Conservation (phyloP, 2,329 filamentous ascomycete genomes). For the Apiospora malaysiana region DNA sequence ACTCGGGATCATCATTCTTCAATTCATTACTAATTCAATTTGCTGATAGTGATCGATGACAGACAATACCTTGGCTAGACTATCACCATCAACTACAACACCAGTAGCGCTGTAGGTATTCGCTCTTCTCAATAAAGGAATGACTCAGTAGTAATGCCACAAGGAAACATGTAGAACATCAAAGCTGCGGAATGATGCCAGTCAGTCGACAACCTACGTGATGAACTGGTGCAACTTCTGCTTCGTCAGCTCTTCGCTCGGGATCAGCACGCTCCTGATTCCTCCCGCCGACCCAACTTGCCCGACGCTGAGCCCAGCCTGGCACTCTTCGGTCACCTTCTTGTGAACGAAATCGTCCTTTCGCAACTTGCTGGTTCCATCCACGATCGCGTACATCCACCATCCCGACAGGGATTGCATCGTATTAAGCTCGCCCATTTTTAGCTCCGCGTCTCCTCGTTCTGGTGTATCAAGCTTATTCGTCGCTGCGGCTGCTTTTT, state of each 20-base stretch:
- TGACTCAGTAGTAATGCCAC: neutral
- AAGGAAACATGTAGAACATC: neutral
- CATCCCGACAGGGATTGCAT: neutral
- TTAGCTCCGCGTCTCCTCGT: neutral
- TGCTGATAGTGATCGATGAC: neutral
- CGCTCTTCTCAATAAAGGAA: neutral
- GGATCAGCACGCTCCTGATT: neutral
- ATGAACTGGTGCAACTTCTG: too few relatives aligned
- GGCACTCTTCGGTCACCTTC: neutral
- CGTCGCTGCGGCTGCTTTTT: neutral
- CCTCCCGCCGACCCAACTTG: neutral
- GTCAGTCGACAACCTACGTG: too few relatives aligned
- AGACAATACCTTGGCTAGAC: too few relatives aligned
- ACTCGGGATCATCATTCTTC: neutral
- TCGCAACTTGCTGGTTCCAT: neutral
- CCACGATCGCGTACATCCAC: neutral
- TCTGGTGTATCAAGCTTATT: neutral
- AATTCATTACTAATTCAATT: neutral
- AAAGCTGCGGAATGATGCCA: neutral
- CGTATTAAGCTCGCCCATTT: neutral
- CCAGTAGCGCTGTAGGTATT: too few relatives aligned
- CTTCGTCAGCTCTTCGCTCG: neutral
- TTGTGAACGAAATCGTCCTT: neutral
- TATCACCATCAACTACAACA: too few relatives aligned
- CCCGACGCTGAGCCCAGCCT: neutral